phyloP scores from a whole-genome alignment of 805 yeast species.

The Maudiozyma saulgeensis region DNA sequence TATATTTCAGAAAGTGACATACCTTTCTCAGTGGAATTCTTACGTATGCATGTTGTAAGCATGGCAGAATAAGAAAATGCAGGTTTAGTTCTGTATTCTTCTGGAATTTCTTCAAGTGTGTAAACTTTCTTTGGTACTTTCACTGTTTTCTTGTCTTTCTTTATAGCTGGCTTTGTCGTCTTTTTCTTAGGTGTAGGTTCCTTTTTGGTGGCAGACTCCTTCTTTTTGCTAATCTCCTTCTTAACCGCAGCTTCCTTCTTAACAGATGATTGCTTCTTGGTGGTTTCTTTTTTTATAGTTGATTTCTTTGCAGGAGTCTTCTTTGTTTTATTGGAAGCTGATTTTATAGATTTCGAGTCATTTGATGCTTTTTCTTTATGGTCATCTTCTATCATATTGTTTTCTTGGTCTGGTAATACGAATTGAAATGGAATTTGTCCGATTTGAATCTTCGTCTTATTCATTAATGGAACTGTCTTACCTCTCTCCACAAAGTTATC shows the following conservation, averaged over 20 bases:
- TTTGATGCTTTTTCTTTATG: constrained; percentile 3
- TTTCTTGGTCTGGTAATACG: constrained; percentile 65
- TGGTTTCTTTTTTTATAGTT: neutral
- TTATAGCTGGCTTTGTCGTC: constrained; percentile 31
- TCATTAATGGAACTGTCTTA: constrained; percentile 75
- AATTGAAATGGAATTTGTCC: constrained; percentile 88
- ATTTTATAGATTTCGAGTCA: neutral
- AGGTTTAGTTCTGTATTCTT: constrained; percentile 78
- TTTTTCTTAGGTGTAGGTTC: constrained; percentile 30
- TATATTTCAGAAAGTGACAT: constrained; percentile 79
- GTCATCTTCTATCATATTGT: constrained; percentile 26
- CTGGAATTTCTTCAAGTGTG: constrained; percentile 78
- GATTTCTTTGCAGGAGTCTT: constrained; percentile 5
- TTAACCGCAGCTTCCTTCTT: constrained; percentile 4
- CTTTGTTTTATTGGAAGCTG: constrained; percentile 7
- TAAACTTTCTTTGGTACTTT: constrained; percentile 54
- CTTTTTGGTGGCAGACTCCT: constrained; percentile 3
- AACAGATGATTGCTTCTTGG: constrained; percentile 5
- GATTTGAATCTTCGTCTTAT: constrained; percentile 79
- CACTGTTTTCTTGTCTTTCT: constrained; percentile 42
- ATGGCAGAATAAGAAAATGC: constrained; percentile 69
- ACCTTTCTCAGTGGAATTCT: constrained; percentile 58
- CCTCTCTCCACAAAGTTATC: constrained; percentile 85
- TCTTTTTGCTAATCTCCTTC: constrained; percentile 5
- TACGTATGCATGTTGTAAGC: constrained; percentile 68